Evolutionary conservation across 768 basidiomycete genomes (phyloP), one percentile per base, ranked within the genome.

Genomic region (Suillus americanus): DNA sequence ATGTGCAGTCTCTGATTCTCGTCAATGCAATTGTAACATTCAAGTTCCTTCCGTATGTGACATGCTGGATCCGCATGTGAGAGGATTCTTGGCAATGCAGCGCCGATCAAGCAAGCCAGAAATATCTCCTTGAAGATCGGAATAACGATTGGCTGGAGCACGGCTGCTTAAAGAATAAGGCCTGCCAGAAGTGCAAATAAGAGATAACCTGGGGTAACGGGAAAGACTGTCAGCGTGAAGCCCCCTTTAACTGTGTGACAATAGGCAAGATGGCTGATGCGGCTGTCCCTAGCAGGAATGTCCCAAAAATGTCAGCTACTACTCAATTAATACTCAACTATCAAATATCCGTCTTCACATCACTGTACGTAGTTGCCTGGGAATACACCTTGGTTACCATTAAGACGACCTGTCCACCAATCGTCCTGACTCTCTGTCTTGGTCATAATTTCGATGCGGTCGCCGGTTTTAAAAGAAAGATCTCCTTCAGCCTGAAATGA

Each of bases 371-470:
- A 79, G 77, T 74, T 79, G 85, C 92, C 93, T 62, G 96, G 97
- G 79, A 98, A 98, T 18, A 95, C 91, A 9, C 96, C 96, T 74
- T 93, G 86, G 66, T 75, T 74, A 8, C 95, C 95, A 68, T 93
- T 88, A 69, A 97, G 61, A 71, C 86, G 84, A 8, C 97, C 96
- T 33, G 95, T 97, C 97, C 97, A 99, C 96, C 96, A 98, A 73
- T 99, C 96, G 73, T 99, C 94, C 33, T 89, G 73, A 71, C 88
- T 95, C 8, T 84, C 85, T 20, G 90, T 89, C 76, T 86, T 86
- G 76, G 95, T 89, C 41, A 97, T 83, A 62, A 99, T 81, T 78
- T 97, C 94, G 75, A 99, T 98, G 68, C 85, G 82, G 76, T 98
- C 96, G 18, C 97, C 97, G 18, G 87, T 86, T 66, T 82, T 87